Base-by-base conservation (phyloP, 768 basidiomycete species). In the Mycena crocata region DNA sequence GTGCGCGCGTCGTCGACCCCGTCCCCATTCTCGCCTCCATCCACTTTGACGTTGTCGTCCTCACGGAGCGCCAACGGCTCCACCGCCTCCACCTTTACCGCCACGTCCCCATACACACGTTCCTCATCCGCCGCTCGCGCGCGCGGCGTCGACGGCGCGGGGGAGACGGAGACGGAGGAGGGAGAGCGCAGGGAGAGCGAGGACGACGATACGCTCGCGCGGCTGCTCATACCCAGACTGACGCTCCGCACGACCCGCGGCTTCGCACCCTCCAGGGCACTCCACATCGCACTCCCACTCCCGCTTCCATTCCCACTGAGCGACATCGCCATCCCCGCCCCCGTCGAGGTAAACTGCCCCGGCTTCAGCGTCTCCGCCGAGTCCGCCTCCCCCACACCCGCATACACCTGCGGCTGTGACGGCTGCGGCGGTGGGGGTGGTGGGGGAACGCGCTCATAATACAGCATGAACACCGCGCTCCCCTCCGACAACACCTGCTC, bases 401-500 rank as follows among this genome's bases (percentile, higher is more conserved):
- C 50, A 3, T 39, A 34, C 37, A 55, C 56, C 24, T 26, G 42
- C 31, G 13, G 10, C 35, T 10, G n/a, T 32, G n/a, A 30, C 5
- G 54, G 46, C 31, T 17, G 34, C 44, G 35, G 17, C n/a, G 57
- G 24, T 28, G 46, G 31, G 10, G 31, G 14, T 28, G 46, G 40
- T 14, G 54, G 51, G n/a, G 44, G 50, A 49, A 63, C 61, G 48
- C 89, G 86, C 82, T 99, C 97, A 72, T 99, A 99, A 74, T 94
- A 99, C 40, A 98, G 84, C 93, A 99, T 94, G 78, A 98, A 97
- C 67, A 88, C 93, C n/a, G 80, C 81, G 23, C 86, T 82, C 57
- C 90, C 92, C 84, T 92, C 92, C 74, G 84, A 80, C 57, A 94
- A 78, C 74, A 94, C 93, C 58, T 82, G 81, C 79, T 92, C 89